Base-by-base conservation (phyloP, 257 asterid species). In the Lycium barbarum region DNA sequence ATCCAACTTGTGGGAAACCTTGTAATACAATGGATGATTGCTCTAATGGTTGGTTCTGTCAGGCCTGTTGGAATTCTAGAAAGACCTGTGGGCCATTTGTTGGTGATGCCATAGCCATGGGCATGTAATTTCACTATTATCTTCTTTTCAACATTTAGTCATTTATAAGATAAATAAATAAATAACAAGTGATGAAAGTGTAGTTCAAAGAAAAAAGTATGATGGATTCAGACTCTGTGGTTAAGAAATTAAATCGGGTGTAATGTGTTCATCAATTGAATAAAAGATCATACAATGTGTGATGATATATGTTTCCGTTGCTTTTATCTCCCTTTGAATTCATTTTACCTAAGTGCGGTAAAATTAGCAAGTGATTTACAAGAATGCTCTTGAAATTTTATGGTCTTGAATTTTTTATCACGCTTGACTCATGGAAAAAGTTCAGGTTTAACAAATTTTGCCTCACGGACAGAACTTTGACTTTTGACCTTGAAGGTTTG, bases 1-100 rank as follows among this genome's bases (percentile, higher is more conserved):
- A 72, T 72, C 58, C 80, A 72, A 45, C 35, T 45, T 72, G 80
- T n/a, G 80, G 58, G 35, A 72, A 72, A 45, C 58, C 80, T 45
- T 72, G 80, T 45, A 72, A 0, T 72, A 45, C 80, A 0, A 14
- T 5, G 13, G 58, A n/a, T 6, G 80, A 72, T 72, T 72, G 80
- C 17, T 18, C 55, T 72, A 2, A 0, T 0, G 58, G 18, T n/a
- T 72, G 1, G 33, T 1, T 72, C 3, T 72, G 80, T 45, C 35
- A 47, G 2, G 58, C 55, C 2, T 72, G 80, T 72, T 72, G 57
- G 55, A 72, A 72, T 72, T 72, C 0, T 3, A n/a, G 58, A n/a
- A 0, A 10, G 9, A n/a, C 80, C 0, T 72, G 80, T 72, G 80
- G 80, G 15, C 80, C 58, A 45, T 47, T 72, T 72, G 57, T 45